Conservation (phyloP, 2,329 filamentous ascomycete genomes). For the Fusarium stilboides region DNA sequence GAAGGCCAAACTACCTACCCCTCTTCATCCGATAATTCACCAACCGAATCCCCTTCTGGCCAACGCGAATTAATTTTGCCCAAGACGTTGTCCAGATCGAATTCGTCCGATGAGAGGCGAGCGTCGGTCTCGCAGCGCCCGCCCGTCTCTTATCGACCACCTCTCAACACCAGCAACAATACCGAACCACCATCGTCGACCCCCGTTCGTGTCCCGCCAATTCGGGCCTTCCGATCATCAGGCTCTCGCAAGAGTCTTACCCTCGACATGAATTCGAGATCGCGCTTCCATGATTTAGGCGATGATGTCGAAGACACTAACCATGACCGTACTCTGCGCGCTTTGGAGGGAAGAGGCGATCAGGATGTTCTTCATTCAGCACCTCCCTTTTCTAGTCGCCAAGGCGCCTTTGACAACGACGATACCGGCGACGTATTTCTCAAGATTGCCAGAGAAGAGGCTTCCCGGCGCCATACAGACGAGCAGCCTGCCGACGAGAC, state of each 20-base stretch:
- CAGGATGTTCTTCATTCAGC: conserved; percentile 55
- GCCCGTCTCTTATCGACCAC: conserved; percentile 67
- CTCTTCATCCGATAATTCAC: conserved; percentile 41
- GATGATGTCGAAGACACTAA: conserved; percentile 62
- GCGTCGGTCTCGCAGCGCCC: conserved; percentile 58
- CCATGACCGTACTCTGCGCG: conserved; percentile 66
- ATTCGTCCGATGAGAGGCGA: conserved; percentile 65
- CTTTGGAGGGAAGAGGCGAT: conserved; percentile 62
- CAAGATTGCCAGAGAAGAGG: conserved; percentile 70
- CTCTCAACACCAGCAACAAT: conserved; percentile 50
- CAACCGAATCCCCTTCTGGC: conserved; percentile 51
- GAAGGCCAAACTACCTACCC: conserved; percentile 40
- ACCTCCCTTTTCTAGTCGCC: conserved; percentile 58
- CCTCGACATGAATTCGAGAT: conserved; percentile 67
- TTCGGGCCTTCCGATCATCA: conserved; percentile 70
- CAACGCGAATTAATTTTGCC: conserved; percentile 65
- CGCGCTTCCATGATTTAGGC: conserved; percentile 61
- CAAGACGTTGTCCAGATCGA: conserved; percentile 58
- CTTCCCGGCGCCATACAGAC: conserved; percentile 56
- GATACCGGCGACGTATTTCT: conserved; percentile 73
- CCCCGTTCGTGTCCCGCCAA: conserved; percentile 65
- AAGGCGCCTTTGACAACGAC: conserved; percentile 60
- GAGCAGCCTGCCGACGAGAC: conserved; percentile 54
- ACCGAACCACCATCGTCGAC: conserved; percentile 53
- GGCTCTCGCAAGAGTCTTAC: conserved; percentile 69